Conservation (phyloP, 345 rosid species). For the Salix caprea region DNA sequence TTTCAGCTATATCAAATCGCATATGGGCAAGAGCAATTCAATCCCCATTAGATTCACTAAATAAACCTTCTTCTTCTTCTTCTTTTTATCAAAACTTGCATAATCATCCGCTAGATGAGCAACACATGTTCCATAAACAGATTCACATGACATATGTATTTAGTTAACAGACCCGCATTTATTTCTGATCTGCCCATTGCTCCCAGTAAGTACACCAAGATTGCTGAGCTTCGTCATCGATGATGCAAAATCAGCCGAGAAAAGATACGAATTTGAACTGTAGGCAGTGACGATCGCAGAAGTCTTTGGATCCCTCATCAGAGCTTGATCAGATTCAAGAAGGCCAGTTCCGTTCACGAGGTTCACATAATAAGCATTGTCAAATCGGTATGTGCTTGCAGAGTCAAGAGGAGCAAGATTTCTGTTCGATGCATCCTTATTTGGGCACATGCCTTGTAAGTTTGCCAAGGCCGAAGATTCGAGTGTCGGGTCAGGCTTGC, state of each 20-base stretch:
- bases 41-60: background rate
- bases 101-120: background rate
- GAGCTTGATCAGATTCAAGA: slow-evolving; percentile 71
- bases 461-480: slow-evolving; percentile 35
- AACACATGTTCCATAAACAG: background rate
- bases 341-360: slow-evolving; percentile 36
- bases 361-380: slow-evolving; percentile 57
- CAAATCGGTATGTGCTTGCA: slow-evolving; percentile 38
- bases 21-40: background rate
- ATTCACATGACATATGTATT: background rate
- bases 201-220: slow-evolving; percentile 58
- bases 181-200: slow-evolving; percentile 57
- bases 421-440: slow-evolving; percentile 46
- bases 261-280: slow-evolving; percentile 40
- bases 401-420: slow-evolving; percentile 68
- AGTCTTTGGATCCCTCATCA: slow-evolving; percentile 45
- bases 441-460: slow-evolving; percentile 49
- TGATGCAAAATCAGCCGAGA: slow-evolving; percentile 53
- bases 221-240: slow-evolving; percentile 71
- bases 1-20: too few relatives aligned
- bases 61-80: background rate
- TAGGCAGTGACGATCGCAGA: slow-evolving; percentile 53
- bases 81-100: background rate
- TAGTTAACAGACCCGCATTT: slow-evolving; percentile 61
- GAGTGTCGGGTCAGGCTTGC: slow-evolving; percentile 68